Evolutionary conservation across 2,329 filamentous ascomycete species (phyloP).

Genomic region (Ambrosiella beaveri): DNA sequence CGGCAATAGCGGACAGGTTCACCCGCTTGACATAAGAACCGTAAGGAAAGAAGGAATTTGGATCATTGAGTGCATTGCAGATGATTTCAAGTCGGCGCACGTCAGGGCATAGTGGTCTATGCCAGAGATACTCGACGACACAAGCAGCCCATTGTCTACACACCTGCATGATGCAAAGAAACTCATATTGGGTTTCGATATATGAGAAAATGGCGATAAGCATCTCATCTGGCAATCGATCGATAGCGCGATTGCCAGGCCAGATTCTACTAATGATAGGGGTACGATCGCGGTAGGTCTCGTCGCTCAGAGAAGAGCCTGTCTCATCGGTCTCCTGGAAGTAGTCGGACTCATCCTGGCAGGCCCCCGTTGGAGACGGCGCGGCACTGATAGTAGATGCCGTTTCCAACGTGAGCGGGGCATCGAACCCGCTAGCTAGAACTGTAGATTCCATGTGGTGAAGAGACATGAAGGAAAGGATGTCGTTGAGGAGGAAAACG

Average conservation of each 20-base stretch:
- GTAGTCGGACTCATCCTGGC: conserved; percentile 88
- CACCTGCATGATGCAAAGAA: conserved; percentile 82
- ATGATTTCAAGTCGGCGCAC: conserved; percentile 71
- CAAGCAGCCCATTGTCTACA: conserved; percentile 87
- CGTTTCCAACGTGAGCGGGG: conserved; percentile 21
- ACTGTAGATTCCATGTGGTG: not conserved
- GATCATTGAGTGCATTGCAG: conserved; percentile 55
- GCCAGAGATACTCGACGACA: conserved; percentile 85
- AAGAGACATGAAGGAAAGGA: not conserved
- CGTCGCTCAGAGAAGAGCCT: conserved; percentile 68
- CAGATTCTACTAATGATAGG: conserved; percentile 32
- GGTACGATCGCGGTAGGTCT: conserved; percentile 49
- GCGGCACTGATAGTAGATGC: conserved; percentile 45
- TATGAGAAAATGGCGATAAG: conserved; percentile 85
- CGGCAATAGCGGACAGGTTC: conserved; percentile 66
- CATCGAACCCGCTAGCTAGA: not conserved
- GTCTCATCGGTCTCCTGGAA: conserved; percentile 83
- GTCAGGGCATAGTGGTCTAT: conserved; percentile 75
- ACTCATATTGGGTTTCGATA: conserved; percentile 56
- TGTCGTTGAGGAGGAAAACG: not conserved
- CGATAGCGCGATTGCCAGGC: conserved; percentile 55
- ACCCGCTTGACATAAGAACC: conserved; percentile 78
- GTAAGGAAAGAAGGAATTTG: conserved; percentile 73
- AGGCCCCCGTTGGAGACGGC: conserved; percentile 56
- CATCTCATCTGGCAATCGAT: conserved; percentile 79